These are phyloP conservation scores for Eremothecium sinecaudum DNA, from an alignment of 1,139 yeast species.

Conservation along the genomic window DNA sequence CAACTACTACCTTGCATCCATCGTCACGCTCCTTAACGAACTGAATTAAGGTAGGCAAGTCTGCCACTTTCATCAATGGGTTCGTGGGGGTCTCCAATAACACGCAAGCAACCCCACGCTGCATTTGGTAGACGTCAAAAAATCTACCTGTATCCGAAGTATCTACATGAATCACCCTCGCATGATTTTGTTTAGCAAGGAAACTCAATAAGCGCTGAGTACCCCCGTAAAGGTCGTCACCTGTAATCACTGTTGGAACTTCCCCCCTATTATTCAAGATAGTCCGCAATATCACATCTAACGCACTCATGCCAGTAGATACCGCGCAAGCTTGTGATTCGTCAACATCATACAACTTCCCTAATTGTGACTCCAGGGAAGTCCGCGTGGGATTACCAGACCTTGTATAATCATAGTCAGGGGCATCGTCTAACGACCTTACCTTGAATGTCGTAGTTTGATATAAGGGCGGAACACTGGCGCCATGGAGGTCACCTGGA, in stretches of 20 bases:
- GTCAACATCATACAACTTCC: conserved; percentile 51
- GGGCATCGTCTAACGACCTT: conserved; percentile 47
- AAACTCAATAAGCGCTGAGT: conserved; percentile 77
- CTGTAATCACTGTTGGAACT: conserved; percentile 50
- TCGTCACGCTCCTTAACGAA: conserved; percentile 63
- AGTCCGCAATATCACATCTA: conserved; percentile 67
- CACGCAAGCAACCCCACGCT: conserved; percentile 41
- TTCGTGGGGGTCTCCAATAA: conserved; percentile 86
- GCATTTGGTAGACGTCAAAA: conserved; percentile 34
- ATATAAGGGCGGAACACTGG: conserved; percentile 82
- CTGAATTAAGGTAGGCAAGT: conserved; percentile 55
- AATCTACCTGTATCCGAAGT: conserved; percentile 54
- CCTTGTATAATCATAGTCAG: conserved; percentile 78
- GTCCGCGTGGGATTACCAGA: conserved; percentile 94
- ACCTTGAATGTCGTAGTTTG: conserved; percentile 92
- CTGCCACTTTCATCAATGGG: conserved; percentile 81
- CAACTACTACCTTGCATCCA: conserved; percentile 68
- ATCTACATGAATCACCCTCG: conserved; percentile 68
- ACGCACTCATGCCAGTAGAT: conserved; percentile 85
- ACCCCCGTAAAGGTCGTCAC: conserved; percentile 90
- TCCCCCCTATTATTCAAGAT: conserved; percentile 39
- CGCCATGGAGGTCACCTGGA: conserved; percentile 62
- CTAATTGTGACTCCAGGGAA: conserved; percentile 64
- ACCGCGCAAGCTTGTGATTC: conserved; percentile 72
- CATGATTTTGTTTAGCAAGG: conserved; percentile 55